Evolutionary conservation across 192 early-diverging fungal genomes (phyloP), one percentile per base, ranked within the genome.

Genomic region (Funneliformis geosporum): DNA sequence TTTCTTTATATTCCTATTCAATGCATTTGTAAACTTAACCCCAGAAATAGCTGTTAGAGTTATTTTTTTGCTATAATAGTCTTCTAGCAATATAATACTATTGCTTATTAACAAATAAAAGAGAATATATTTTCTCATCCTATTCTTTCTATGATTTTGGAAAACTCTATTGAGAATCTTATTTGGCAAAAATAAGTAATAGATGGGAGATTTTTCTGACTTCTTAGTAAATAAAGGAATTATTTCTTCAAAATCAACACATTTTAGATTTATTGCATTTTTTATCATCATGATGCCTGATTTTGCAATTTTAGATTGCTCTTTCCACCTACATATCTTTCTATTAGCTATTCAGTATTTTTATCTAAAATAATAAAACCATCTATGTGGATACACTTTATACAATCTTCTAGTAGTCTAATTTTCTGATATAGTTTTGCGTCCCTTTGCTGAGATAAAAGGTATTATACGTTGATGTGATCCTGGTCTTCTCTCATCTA

Each of bases 71-170:
- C 65, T 27, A 67, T 67, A 67, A 25, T 67, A 67, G 5, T 67
- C 65, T 67, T 5, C 38, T 67, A 67, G 21, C 23, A 67, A 5
- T 67, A 27, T 38, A 67, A 39, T 67, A 67, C 23, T 39, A 67
- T 67, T 67, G 65, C 65, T 67, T 67, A 14, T 67, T 67, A 67
- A 67, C 65, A 11, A 67, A 67, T 67, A 67, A 67, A 67, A 67
- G 65, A 6, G 25, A 12, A 67, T n/a, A n/a, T n/a, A n/a, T n/a
- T n/a, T n/a, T n/a, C n/a, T n/a, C n/a, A n/a, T n/a, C n/a, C n/a
- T n/a, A n/a, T n/a, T n/a, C n/a, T n/a, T n/a, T n/a, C n/a, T n/a
- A n/a, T n/a, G n/a, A n/a, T n/a, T n/a, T 14, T 39, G 65, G 5
- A 27, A 27, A 38, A 67, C 27, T 67, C 65, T 67, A 25, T 67